A percentile compares a stretch with the other conserved stretches of the same genome.
phyloP scores from a whole-genome alignment of 306 rosid genomes.

The Fragaria ananassa region DNA sequence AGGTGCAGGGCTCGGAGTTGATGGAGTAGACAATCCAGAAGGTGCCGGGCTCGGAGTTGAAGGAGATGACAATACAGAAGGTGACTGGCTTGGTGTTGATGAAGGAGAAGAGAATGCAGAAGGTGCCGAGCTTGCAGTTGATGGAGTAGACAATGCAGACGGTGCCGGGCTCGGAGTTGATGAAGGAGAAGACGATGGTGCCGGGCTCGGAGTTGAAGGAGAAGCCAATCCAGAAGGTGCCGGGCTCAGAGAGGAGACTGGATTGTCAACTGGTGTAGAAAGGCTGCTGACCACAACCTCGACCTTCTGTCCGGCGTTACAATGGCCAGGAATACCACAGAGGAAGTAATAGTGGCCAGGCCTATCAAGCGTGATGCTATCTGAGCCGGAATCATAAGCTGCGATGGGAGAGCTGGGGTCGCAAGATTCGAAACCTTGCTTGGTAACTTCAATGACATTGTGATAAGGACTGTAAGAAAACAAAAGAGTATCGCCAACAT shows the following conservation, averaged over 20 bases:
- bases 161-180: neutral
- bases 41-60: too few species aligned
- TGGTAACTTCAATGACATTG: neutral
- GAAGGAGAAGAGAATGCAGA: neutral
- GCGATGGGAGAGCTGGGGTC: neutral
- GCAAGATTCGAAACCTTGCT: neutral
- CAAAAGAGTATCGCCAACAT: neutral
- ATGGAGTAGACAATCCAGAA: too few species aligned
- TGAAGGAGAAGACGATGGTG: neutral
- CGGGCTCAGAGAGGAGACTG: neutral
- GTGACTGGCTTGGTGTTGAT: too few species aligned
- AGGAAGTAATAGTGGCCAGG: neutral
- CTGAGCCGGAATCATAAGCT: neutral
- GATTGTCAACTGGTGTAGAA: neutral
- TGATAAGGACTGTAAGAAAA: neutral
- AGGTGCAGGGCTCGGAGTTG: too few species aligned
- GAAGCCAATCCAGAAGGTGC: neutral
- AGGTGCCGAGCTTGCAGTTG: too few species aligned
- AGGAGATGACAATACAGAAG: too few species aligned
- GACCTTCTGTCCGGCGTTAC: neutral
- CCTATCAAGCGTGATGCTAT: neutral
- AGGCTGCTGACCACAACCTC: neutral
- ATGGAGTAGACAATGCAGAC: too few species aligned
- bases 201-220: neutral
- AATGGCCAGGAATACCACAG: neutral